phyloP scores from a whole-genome alignment of 1,284 basidiomycete genomes.

The Ustilago shanxiensis region DNA sequence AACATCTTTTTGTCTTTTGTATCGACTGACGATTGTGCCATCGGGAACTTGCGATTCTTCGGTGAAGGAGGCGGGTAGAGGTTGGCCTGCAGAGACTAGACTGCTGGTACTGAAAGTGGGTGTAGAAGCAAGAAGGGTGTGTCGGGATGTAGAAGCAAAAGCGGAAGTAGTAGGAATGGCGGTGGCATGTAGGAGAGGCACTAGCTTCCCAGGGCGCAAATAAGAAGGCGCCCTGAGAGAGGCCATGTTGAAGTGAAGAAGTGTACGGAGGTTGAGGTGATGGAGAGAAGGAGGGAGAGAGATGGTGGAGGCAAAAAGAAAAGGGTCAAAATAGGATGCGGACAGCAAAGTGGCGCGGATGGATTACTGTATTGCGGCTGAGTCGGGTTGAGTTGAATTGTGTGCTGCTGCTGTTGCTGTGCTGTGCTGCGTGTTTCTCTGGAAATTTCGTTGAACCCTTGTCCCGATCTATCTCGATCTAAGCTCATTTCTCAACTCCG shows the following conservation, averaged over 20 bases:
- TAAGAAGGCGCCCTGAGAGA: constrained; percentile 36
- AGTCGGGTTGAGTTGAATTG: too few relatives aligned
- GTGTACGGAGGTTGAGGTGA: neutral
- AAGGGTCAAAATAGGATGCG: too few relatives aligned
- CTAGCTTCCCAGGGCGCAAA: constrained; percentile 21
- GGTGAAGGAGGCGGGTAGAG: neutral
- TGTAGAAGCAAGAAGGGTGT: neutral
- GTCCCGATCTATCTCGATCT: neutral
- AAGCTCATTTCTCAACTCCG: too few relatives aligned
- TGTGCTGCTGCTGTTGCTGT: too few relatives aligned
- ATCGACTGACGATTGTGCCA: neutral
- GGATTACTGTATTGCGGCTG: too few relatives aligned
- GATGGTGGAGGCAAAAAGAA: constrained; percentile 20
- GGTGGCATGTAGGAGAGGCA: neutral
- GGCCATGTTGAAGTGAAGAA: too few relatives aligned
- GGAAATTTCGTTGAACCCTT: constrained; percentile 10
- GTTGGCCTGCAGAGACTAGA: neutral
- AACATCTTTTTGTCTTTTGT: constrained; percentile 15
- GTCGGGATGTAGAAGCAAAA: neutral
- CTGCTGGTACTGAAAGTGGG: neutral
- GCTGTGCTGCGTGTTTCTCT: neutral
- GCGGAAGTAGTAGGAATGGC: neutral
- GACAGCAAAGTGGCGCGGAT: too few relatives aligned
- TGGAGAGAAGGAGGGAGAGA: neutral
- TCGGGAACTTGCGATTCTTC: neutral